phyloP scores from a whole-genome alignment of 2,329 filamentous ascomycete species.

The Tolypocladium guangdongense region DNA sequence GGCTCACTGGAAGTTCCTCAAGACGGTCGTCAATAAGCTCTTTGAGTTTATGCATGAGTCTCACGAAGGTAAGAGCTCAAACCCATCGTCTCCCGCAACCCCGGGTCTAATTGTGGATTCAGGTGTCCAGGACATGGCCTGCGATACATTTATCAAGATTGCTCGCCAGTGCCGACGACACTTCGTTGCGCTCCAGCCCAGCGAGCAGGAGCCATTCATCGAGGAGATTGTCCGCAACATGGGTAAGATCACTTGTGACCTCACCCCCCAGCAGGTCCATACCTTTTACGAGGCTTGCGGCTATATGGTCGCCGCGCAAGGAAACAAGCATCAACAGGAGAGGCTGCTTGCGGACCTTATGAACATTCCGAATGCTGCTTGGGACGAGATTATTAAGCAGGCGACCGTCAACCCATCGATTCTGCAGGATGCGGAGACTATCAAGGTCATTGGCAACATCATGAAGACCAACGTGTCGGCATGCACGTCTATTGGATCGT shows the following conservation, averaged over 20 bases:
- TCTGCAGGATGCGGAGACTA: slow-evolving; percentile 84
- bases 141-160: slow-evolving; percentile 99
- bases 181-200: slow-evolving; percentile 91
- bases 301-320: slow-evolving; percentile 97
- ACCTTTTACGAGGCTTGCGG: slow-evolving; percentile 99
- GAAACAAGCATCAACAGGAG: slow-evolving; percentile 89
- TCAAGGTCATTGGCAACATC: slow-evolving; percentile 98
- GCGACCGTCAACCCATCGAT: slow-evolving; percentile 78
- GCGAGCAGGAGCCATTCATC: slow-evolving; percentile 91
- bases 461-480: slow-evolving; percentile 99
- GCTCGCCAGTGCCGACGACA: slow-evolving; percentile 95
- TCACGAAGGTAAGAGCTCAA: slow-evolving; percentile 63
- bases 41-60: slow-evolving; percentile 99
- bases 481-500: slow-evolving; percentile 88
- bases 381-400: slow-evolving; percentile 87
- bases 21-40: slow-evolving; percentile 98
- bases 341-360: slow-evolving; percentile 84
- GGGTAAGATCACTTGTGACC: slow-evolving; percentile 88
- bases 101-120: slow-evolving; percentile 14
- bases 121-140: slow-evolving; percentile 99
- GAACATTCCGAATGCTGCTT: slow-evolving; percentile 85
- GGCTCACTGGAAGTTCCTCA: slow-evolving; percentile 98
- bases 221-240: slow-evolving; percentile 96
- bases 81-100: not conserved
- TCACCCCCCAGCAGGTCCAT: slow-evolving; percentile 93